Percentiles rank a stretch among this genome's conserved stretches.
Conservation (phyloP, 208 protist genomes). For the Trypanosoma melophagium region DNA sequence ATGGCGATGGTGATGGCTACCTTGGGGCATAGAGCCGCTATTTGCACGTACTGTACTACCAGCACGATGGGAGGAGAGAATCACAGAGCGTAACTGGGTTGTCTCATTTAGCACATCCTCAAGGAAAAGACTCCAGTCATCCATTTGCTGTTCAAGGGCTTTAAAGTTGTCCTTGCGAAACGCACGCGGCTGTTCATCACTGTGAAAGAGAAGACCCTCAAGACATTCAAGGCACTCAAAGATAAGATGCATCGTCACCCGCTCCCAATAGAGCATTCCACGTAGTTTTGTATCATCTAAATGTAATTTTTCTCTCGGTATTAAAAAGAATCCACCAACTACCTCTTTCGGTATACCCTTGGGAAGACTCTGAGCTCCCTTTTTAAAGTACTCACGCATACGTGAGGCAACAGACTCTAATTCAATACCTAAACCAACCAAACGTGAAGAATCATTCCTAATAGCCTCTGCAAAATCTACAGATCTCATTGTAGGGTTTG, state of each 20-base stretch:
- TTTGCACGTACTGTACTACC: background rate
- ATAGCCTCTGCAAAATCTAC: background rate
- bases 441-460: conserved; percentile 13
- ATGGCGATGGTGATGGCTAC: background rate
- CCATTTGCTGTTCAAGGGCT: conserved; percentile 43
- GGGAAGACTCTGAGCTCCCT: conserved; percentile 13
- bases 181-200: conserved; percentile 24
- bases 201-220: conserved; percentile 33
- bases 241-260: conserved; percentile 42
- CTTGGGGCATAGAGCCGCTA: too few relatives aligned
- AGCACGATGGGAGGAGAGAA: conserved; percentile 19
- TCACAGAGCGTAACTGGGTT: conserved; percentile 25
- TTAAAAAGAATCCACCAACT: conserved; percentile 39
- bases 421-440: conserved; percentile 33
- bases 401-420: conserved; percentile 35
- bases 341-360: conserved; percentile 7
- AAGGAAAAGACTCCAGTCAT: conserved; percentile 38
- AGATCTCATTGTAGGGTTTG: background rate
- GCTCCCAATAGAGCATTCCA: conserved; percentile 52
- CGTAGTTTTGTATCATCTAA: conserved; percentile 29
- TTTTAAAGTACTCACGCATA: conserved; percentile 29
- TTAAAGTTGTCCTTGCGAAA: conserved; percentile 52
- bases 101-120: conserved; percentile 30
- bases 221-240: conserved; percentile 39
- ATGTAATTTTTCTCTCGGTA: conserved; percentile 29